Base-by-base conservation (phyloP, 345 rosid genomes). In the Kernera saxatilis region DNA sequence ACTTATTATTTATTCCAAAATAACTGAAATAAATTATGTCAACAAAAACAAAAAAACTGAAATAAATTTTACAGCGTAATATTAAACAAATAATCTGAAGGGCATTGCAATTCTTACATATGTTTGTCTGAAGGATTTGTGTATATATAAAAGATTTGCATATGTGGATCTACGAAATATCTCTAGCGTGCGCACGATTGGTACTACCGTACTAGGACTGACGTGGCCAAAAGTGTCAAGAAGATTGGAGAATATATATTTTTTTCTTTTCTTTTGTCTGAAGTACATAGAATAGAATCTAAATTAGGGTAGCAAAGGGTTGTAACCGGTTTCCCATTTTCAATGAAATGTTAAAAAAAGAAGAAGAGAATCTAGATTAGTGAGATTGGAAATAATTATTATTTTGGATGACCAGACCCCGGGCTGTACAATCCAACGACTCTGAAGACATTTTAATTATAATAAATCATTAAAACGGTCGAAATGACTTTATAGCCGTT, bases 401-500 rank as follows among this genome's bases (percentile, higher is more conserved):
- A 26, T 8, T 8, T 9, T 25, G 8, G 70, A 26, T 6, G 52
- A 68, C 51, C 58, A 25, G 52, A 68, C 51, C 58, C 17, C 13
- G 6, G 7, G n/a, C 37, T 45, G 50, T 49, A 26, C 56, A 22
- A 5, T 23, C 55, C 64, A 65, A 30, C 77, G 39, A 67, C 30
- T 73, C 27, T 17, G 6, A 0, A 58, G 61, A 50, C 48, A 26
- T 29, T 51, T 15, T 68, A 40, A 52, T 39, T 13, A 27, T 29
- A 60, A 46, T 69, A 18, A 68, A 44, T 60, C 12, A 57, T 53
- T 36, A 62, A 71, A 68, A 69, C 79, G 67, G 79, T 69, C 79
- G 44, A 15, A 45, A 54, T 69, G 52, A 40, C 64, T 59, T 70
- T 69, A 49, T 76, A 76, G 79, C 79, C 79, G 79, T 76, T 76